phyloP scores from a whole-genome alignment of 768 basidiomycete genomes.

The Suillus subluteus region DNA sequence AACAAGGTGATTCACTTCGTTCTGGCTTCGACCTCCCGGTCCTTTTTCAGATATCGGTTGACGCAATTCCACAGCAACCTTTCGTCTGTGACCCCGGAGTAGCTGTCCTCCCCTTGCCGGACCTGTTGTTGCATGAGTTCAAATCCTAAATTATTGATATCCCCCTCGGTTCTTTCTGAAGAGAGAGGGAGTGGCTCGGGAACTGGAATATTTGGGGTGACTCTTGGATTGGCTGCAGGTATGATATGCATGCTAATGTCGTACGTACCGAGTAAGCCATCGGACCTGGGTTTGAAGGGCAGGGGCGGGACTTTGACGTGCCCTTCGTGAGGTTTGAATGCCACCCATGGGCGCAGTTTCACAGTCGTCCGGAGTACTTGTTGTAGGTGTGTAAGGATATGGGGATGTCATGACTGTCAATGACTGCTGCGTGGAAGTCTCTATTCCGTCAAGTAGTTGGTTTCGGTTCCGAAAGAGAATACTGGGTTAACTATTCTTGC shows the following conservation, averaged over 20 bases:
- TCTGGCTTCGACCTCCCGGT: conserved; percentile 20
- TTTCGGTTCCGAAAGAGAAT: background rate
- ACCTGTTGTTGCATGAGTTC: conserved; percentile 24
- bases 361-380: no score
- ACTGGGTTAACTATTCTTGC: background rate
- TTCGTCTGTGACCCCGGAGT: conserved; percentile 13
- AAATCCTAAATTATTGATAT: conserved; percentile 17
- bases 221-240: no score
- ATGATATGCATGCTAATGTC: no score
- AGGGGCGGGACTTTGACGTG: no score
- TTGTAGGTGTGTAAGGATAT: conserved; percentile 20
- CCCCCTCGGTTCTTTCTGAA: conserved; percentile 4
- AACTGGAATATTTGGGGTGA: conserved; percentile 21
- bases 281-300: no score
- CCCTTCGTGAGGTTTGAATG: no score
- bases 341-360: no score
- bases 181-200: conserved; percentile 22
- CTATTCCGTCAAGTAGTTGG: no score
- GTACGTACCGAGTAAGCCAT: no score
- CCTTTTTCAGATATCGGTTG: conserved; percentile 63
- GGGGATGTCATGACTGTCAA: conserved; percentile 5
- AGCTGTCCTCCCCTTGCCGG: conserved; percentile 17
- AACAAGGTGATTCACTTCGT: conserved; percentile 65
- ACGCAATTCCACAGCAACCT: conserved; percentile 67
- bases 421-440: background rate